Evolutionary conservation across 345 rosid genomes (phyloP), one percentile per base, ranked within the genome.

Genomic region (Gossypium raimondii): DNA sequence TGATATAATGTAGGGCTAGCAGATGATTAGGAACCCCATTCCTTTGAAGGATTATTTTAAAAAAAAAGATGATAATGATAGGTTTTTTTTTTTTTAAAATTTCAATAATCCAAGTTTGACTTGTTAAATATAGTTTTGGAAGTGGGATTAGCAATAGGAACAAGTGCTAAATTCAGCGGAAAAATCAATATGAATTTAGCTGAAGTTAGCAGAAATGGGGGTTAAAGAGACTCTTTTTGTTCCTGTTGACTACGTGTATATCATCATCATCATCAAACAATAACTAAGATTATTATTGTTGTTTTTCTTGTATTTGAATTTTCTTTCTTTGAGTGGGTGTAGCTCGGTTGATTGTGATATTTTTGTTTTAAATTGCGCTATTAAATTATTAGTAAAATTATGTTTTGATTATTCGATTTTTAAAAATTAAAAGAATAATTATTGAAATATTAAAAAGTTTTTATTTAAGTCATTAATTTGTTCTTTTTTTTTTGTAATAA

Each of bases 101-200:
- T 34, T 34, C 20, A 63, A 55, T n/a, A 73, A 73, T 20, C 52
- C 11, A 29, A 75, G 51, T 75, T 13, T 68, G 9, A 13, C n/a
- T 62, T 48, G 52, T 58, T 67, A 68, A 18, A 47, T 44, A 61
- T 65, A 75, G 75, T 20, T 44, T 50, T 34, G 58, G 72, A 50
- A 76, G 81, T 11, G 84, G 38, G 38, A 70, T 67, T 24, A 24
- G 20, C 56, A 48, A 57, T 86, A 76, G 86, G 90, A 87, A 87
- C 90, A 89, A 74, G 81, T 82, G 89, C 83, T 84, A 85, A 84
- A 87, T 84, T 87, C 70, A 77, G 84, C 79, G 60, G 67, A 65
- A 59, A 34, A 34, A 34, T 34, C 38, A 34, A 34, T 34, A 34
- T 34, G 38, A 34, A 34, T 34, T 29, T 34, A 68, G 87, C 84